These are phyloP conservation scores for Kazachstania kunashirensis DNA, from an alignment of 805 yeast genomes.

Conservation along the genomic window DNA sequence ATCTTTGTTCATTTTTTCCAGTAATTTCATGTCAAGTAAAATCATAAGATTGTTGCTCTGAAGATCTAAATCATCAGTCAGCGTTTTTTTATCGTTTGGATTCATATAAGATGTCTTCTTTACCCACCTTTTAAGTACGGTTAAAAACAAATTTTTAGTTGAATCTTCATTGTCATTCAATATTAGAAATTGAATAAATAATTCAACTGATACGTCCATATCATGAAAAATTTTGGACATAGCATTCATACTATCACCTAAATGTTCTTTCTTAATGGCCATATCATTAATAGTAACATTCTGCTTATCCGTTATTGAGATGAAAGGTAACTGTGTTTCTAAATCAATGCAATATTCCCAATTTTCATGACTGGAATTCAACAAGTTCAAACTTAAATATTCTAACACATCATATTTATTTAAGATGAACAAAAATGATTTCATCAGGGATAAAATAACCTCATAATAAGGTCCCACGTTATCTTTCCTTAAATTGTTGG, in stretches of 20 bases:
- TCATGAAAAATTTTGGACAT: conserved; percentile 31
- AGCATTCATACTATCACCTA: conserved; percentile 5
- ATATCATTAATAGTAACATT: conserved; percentile 3
- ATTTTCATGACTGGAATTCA: conserved; percentile 28
- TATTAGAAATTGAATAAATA: conserved; percentile 37
- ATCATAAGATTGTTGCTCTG: conserved; percentile 41
- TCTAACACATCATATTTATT: conserved; percentile 21
- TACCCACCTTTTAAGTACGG: conserved; percentile 55
- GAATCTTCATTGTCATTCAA: conserved; percentile 39
- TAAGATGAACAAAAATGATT: conserved; percentile 27
- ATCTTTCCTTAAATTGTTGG: conserved; percentile 5
- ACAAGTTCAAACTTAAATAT: conserved; percentile 24
- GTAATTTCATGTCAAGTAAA: conserved; percentile 49
- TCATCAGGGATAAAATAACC: conserved; percentile 27
- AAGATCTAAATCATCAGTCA: conserved; percentile 1
- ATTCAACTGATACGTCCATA: conserved; percentile 37
- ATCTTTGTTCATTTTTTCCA: conserved; percentile 50
- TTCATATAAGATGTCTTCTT: conserved; percentile 4
- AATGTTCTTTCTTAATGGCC: background rate
- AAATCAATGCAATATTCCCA: conserved; percentile 31
- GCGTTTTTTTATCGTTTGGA: background rate
- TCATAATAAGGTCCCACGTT: conserved; percentile 19
- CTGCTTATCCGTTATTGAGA: conserved; percentile 11
- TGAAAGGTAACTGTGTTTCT: conserved; percentile 31
- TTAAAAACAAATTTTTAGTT: conserved; percentile 39